Base-by-base conservation (phyloP, 306 rosid genomes). In the Malus orientalis region DNA sequence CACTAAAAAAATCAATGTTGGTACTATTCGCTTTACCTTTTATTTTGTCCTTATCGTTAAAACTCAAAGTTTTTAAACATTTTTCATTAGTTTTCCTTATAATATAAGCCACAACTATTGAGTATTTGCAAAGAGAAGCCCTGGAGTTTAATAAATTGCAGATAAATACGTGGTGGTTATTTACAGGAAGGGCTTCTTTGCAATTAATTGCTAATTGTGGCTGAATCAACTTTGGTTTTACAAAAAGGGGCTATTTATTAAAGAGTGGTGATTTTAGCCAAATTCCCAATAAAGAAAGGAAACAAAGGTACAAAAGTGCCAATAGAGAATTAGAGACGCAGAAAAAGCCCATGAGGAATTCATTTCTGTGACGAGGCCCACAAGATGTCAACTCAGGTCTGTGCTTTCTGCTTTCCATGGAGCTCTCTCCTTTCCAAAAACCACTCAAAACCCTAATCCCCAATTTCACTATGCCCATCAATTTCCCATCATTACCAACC, bases 391-490 rank as follows among this genome's bases (percentile, higher is more conserved):
- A 40, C 70, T 22, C 70, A 62, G 42, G 33, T 65, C 76, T 57
- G 70, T 53, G 47, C 70, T 66, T 36, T 64, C n/a, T 22, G 64
- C 80, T 49, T 33, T 44, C 53, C 12, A 25, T 25, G 76, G 63
- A 16, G 74, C n/a, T 62, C 55, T 12, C 32, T 29, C 32, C 58
- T 40, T 60, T 18, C 45, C 61, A 53, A 81, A 65, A 54, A 69
- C 79, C 76, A 60, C 76, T 3, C 61, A 77, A 59, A 77, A 64
- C 81, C 85, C 78, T 73, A 61, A 73, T 67, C 67, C 60, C 75
- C 63, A 44, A 71, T 42, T 57, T 3, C 59, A 19, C 40, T 19
- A 66, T 66, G 45, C 54, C 63, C 44, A 30, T 13, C 25, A 23
- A 18, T 32, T 62, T 19, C 40, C 57, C 53, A 27, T 11, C 58